Base-by-base conservation (phyloP, 2,329 filamentous ascomycete species). In the Capronia americana region DNA sequence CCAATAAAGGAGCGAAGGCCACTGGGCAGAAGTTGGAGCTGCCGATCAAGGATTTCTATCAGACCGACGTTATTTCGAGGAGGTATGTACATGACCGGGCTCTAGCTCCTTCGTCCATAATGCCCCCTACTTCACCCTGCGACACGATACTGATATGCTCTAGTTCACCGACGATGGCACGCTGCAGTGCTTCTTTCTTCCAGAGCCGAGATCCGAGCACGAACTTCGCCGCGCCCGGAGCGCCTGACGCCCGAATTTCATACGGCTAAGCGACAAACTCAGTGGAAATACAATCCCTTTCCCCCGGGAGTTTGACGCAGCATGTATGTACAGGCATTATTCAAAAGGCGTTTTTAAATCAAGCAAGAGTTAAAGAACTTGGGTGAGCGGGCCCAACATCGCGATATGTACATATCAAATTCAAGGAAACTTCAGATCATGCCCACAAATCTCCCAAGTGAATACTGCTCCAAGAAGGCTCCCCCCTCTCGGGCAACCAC, bases 81-180 rank as follows among this genome's bases (percentile, higher is more conserved):
- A 97, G 92, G 92, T 95, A 83, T 79, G 88, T 83, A 54, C 11
- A 20, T 56, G 4, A 14, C 60, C 30, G 20, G 38, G 57, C 14
- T 46, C 20, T 23, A 6, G 20, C 1, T 44, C 17, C 38, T 44
- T 44, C 17, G 17, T 8, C 17, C 14, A 44, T 8, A 10, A 6
- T 6, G 2, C 17, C 20, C 14, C 4, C 20, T 20, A 8, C 38
- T 44, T 8, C 17, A 44, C 17, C 17, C 12, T 8, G 17, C 32
- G 3, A 53, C 17, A 23, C 10, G 28, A 48, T 44, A 30, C 61
- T 75, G 64, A 28, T 34, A 38, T 57, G 24, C n/a, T n/a, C 48
- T 69, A 96, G 93, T 84, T 97, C 93, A 69, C 93, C 95, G 59
- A 99, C 95, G 65, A 99, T 99, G 95, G 95, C 95, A 67, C 91